Conservation (phyloP, 768 basidiomycete species). For the Phylloporus scabripes region DNA sequence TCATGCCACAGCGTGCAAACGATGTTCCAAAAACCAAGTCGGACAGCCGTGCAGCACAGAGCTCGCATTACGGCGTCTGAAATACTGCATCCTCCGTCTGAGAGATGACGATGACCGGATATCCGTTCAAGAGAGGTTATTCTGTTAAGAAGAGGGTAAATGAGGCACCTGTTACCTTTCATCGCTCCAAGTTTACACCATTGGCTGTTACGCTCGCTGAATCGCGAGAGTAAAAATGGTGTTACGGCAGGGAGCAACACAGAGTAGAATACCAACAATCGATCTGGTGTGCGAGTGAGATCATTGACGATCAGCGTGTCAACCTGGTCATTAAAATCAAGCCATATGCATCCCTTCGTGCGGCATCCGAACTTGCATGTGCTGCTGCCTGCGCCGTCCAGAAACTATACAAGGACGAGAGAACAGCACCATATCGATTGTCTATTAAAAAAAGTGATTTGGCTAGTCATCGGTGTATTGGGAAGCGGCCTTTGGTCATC, state of each 20-base stretch:
- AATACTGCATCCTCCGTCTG: slow-evolving; percentile 44
- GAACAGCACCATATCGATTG: slow-evolving; percentile 55
- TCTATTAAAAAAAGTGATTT: slow-evolving; percentile 34
- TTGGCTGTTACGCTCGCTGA: slow-evolving; percentile 28
- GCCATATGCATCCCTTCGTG: slow-evolving; percentile 51
- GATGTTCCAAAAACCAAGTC: too few species aligned
- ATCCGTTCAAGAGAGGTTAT: slow-evolving; percentile 5
- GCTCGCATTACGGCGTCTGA: slow-evolving; percentile 35
- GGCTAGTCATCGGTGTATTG: slow-evolving; percentile 36
- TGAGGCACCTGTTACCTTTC: slow-evolving; percentile 35
- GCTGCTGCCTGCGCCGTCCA: slow-evolving; percentile 49
- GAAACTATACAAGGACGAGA: slow-evolving; percentile 49
- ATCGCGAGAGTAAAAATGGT: slow-evolving; percentile 45
- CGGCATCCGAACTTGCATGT: slow-evolving; percentile 20
- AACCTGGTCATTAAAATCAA: slow-evolving; percentile 39
- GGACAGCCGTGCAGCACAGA: slow-evolving; percentile 38
- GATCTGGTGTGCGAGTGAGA: slow-evolving; percentile 39
- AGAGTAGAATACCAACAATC: slow-evolving; percentile 38
- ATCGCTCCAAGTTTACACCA: slow-evolving; percentile 46
- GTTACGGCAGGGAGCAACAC: slow-evolving; percentile 26
- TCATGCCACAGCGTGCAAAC: too few species aligned
- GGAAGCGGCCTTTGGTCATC: slow-evolving; percentile 42
- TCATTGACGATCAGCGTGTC: slow-evolving; percentile 38
- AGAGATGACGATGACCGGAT: slow-evolving; percentile 33
- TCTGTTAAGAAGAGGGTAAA: not conserved